Evolutionary conservation across 495 filamentous ascomycete species (phyloP).

Genomic region (Penicillium alfredii): DNA sequence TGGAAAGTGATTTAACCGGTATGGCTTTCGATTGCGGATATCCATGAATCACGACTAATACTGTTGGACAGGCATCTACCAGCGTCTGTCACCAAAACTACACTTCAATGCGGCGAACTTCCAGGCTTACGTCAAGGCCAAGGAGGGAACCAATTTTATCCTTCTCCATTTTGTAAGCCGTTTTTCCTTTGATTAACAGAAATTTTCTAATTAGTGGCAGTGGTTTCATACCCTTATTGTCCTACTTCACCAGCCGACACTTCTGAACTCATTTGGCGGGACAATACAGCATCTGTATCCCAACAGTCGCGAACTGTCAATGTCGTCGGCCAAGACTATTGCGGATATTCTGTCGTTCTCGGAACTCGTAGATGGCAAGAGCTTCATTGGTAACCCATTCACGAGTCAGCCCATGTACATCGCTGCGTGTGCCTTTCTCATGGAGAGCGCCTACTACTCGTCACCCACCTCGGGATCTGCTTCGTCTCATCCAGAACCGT

Average conservation of each 20-base stretch:
- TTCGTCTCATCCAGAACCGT: conserved; percentile 26
- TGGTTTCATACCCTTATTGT: conserved; percentile 89
- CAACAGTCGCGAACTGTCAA: conserved; percentile 73
- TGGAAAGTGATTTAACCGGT: conserved; percentile 73
- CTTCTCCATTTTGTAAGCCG: conserved; percentile 63
- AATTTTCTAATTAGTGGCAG: conserved; percentile 13
- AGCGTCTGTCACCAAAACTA: conserved; percentile 61
- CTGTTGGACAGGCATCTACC: no score
- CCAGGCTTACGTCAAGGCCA: conserved; percentile 65
- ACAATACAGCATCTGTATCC: conserved; percentile 62
- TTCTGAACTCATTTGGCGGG: conserved; percentile 70
- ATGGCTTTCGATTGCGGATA: no score
- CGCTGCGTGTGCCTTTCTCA: conserved; percentile 77
- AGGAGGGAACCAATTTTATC: conserved; percentile 77
- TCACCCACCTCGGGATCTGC: conserved; percentile 31
- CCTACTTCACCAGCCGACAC: conserved; percentile 72
- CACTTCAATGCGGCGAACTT: conserved; percentile 79
- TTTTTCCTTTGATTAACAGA: not conserved
- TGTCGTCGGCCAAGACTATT: conserved; percentile 85
- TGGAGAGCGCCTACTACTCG: conserved; percentile 60
- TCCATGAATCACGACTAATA: no score
- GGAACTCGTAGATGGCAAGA: conserved; percentile 70
- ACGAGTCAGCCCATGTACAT: conserved; percentile 88
- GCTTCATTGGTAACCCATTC: conserved; percentile 79
- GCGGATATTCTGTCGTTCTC: conserved; percentile 77